Evolutionary conservation across 108 stramenopile genomes (phyloP), one percentile per base, ranked within the genome.

Genomic region (Cyclostephanos tholiformis): DNA sequence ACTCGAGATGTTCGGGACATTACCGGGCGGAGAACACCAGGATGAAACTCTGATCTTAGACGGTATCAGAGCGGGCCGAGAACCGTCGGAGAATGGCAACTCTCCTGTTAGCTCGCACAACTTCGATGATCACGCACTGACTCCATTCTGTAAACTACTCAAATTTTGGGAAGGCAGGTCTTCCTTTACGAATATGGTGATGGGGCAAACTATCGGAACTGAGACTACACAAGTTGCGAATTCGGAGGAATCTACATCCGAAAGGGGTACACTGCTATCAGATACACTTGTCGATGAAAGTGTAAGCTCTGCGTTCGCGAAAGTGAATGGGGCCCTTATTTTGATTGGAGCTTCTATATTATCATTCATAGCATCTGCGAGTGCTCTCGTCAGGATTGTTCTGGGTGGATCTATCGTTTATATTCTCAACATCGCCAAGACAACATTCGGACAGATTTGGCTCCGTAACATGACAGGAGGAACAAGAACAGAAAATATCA

Each of bases 151-250:
- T 36, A 78, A 63, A 41, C 36, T 78, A 36, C 69, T 49, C 51
- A 65, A 60, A 27, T 78, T 71, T 52, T 78, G 77, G 77, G 77
- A 78, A 48, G 50, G 63, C 23, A 49, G 63, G 20, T 49, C 43
- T 9, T 17, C 30, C 44, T 22, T 72, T 60, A 48, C 71, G 13
- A 72, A 49, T 19, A 63, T 17, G 51, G 49, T 41, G 39, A 48
- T 71, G 55, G 62, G 59, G 27, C 63, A 65, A 13, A 22, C 71
- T 19, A 27, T 66, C 36, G 64, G 19, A 19, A 63, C 46, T 23
- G 49, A 78, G 49, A 59, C 63, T 58, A 6, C 57, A 27, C 51
- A 53, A 17, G 68, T 14, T 6, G 44, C 16, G 44, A 67, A 23
- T 16, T 13, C 62, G 13, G 13, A 63, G 2, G 20, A 63, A 63